Percentiles rank a stretch among this genome's conserved stretches.
These are phyloP conservation scores for Fonsecaea erecta DNA, from an alignment of 2,329 filamentous ascomycete genomes.

Conservation along the genomic window DNA sequence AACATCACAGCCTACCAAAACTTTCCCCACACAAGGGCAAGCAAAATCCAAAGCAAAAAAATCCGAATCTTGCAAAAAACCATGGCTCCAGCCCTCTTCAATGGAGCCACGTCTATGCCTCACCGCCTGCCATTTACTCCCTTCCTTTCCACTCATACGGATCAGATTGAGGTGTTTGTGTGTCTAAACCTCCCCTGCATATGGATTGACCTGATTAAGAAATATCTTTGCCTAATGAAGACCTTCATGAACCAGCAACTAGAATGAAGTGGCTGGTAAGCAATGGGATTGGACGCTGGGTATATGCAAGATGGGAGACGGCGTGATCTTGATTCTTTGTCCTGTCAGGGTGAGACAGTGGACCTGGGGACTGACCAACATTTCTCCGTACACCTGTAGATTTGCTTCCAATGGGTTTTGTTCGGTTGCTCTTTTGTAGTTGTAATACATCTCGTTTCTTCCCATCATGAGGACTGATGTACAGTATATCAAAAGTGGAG, in stretches of 20 bases:
- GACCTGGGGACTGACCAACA: not conserved
- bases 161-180: constrained; percentile 17
- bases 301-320: constrained; percentile 34
- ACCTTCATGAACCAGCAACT: constrained; percentile 26
- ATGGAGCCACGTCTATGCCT: constrained; percentile 34
- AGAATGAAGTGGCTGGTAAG: constrained; percentile 33
- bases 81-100: constrained; percentile 15
- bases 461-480: constrained; percentile 1
- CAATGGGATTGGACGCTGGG: constrained; percentile 27
- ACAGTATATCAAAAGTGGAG: constrained; percentile 29
- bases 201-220: constrained; percentile 17
- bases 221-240: constrained; percentile 28
- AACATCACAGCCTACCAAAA: constrained; percentile 3
- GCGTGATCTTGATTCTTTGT: constrained; percentile 28
- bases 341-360: constrained; percentile 10
- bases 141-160: constrained; percentile 29
- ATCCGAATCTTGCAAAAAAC: constrained; percentile 29
- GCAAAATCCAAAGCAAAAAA: constrained; percentile 1
- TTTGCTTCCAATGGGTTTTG: not conserved
- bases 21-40: constrained; percentile 12
- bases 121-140: constrained; percentile 30
- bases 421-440: not conserved
- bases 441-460: constrained; percentile 8
- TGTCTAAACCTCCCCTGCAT: constrained; percentile 30
- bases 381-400: not conserved